Evolutionary conservation across 371 early-diverging fungal genomes (phyloP), one percentile per base, ranked within the genome.

Genomic region (Nematocida sp.): DNA sequence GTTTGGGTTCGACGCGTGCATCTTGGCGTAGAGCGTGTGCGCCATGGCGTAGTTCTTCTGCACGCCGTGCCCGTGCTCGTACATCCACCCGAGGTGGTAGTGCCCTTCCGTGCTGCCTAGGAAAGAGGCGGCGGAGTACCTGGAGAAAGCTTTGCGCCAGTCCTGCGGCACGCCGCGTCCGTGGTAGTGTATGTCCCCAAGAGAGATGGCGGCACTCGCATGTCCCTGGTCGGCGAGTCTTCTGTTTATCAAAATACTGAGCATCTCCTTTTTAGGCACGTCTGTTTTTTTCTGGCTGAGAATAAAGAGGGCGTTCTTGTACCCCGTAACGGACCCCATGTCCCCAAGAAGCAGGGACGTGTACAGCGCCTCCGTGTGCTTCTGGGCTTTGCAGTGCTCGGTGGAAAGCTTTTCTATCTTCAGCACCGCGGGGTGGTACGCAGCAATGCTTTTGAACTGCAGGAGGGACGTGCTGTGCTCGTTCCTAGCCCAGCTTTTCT

Each of bases 171-270:
- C 64, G 29, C 84, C 83, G 5, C 8, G 40, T 32, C 84, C 83
- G 48, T 80, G 76, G 64, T 58, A 82, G 60, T 82, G 80, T 38
- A 76, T 77, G 67, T 84, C 63, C 13, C 81, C 84, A 45, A 84
- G 43, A 2, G 74, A 51, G 17, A 83, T 67, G 0, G 70, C 8
- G 41, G 78, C 45, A 7, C 46, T 38, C 8, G 48, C 13, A 27
- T 66, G 34, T 11, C 50, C 67, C 40, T 29, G 52, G 17, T 70
- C 29, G 21, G 64, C 77, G 11, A 79, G 32, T 17, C 77, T 37
- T 32, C 38, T 58, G 50, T 45, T 53, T 1, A 80, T 38, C 17
- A 55, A 31, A 31, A 78, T 70, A 17, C 77, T 41, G 25, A 83
- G 66, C 43, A 55, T 74, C 29, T 78, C 75, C 21, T 55, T 46